A percentile compares a stretch with the other conserved stretches of the same genome.
Evolutionary conservation across 768 basidiomycete species (phyloP).

Genomic region (Auriscalpium microsporum): DNA sequence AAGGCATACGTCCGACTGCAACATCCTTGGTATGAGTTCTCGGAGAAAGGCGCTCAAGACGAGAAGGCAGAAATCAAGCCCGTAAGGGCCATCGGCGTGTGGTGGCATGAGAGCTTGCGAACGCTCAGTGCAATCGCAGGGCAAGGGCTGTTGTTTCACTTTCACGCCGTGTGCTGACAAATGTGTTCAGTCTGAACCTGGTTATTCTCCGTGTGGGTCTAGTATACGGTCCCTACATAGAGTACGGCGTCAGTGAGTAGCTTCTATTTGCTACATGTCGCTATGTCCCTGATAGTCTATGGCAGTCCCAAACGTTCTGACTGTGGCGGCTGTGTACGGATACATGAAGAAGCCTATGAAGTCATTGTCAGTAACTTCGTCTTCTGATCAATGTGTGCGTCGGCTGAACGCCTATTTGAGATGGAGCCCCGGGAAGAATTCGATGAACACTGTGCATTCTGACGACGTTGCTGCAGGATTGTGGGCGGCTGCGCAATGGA

Average conservation of each 20-base stretch:
- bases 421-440: slow-evolving; percentile 73
- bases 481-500: slow-evolving; percentile 77
- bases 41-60: slow-evolving; percentile 52
- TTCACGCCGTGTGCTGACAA: neutral
- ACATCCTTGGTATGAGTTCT: slow-evolving; percentile 70
- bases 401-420: slow-evolving; percentile 26
- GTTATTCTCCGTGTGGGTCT: slow-evolving; percentile 70
- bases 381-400: neutral
- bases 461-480: slow-evolving; percentile 72
- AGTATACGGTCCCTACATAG: slow-evolving; percentile 74
- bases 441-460: slow-evolving; percentile 67
- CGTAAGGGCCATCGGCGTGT: slow-evolving; percentile 57
- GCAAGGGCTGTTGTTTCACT: slow-evolving; percentile 31
- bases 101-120: slow-evolving; percentile 86
- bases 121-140: slow-evolving; percentile 65
- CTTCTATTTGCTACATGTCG: neutral
- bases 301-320: slow-evolving; percentile 61
- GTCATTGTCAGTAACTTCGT: slow-evolving; percentile 47
- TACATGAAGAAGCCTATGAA: slow-evolving; percentile 81
- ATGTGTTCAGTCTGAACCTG: slow-evolving; percentile 55
- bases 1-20: slow-evolving; percentile 73
- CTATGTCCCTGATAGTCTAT: neutral
- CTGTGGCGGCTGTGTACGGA: slow-evolving; percentile 73
- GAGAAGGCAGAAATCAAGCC: slow-evolving; percentile 76
- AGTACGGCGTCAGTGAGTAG: slow-evolving; percentile 38